A percentile compares a stretch with the other conserved stretches of the same genome.
Conservation (phyloP, 306 rosid genomes). For the Parietaria judaica region DNA sequence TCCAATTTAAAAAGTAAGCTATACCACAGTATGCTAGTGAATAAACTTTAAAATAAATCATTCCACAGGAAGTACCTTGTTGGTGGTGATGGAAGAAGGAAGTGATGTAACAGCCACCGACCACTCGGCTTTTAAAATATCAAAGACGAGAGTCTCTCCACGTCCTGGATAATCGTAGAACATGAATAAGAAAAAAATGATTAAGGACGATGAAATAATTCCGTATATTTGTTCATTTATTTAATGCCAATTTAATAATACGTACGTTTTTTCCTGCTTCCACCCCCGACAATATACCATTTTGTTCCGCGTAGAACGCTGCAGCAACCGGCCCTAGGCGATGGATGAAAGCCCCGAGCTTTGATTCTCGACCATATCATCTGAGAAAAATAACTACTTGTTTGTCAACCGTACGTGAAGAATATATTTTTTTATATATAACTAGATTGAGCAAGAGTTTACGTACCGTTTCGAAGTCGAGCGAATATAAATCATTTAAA, state of each 20-base stretch:
- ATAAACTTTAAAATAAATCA: constrained; percentile 5
- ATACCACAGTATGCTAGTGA: no score
- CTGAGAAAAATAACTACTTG: constrained; percentile 38
- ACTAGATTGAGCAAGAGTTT: constrained; percentile 20
- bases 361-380: constrained; percentile 92
- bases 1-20: neutral
- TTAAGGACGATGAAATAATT: constrained; percentile 7
- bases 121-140: constrained; percentile 70
- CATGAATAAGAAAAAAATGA: constrained; percentile 2
- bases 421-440: constrained; percentile 11
- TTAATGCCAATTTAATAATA: constrained; percentile 11
- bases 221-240: constrained; percentile 7
- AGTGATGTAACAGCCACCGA: constrained; percentile 52
- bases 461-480: constrained; percentile 84
- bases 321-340: constrained; percentile 91
- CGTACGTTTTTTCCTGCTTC: constrained; percentile 88
- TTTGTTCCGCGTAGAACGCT: constrained; percentile 77
- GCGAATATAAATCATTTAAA: constrained; percentile 74
- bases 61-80: constrained; percentile 30
- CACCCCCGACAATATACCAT: constrained; percentile 95
- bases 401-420: constrained; percentile 19
- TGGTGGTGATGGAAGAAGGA: constrained; percentile 72
- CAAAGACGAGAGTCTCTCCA: constrained; percentile 79
- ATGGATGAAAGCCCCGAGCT: constrained; percentile 80
- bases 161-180: constrained; percentile 43